Evolutionary conservation across 331 rosid genomes (phyloP).

Genomic region (Dryas integrifolia): DNA sequence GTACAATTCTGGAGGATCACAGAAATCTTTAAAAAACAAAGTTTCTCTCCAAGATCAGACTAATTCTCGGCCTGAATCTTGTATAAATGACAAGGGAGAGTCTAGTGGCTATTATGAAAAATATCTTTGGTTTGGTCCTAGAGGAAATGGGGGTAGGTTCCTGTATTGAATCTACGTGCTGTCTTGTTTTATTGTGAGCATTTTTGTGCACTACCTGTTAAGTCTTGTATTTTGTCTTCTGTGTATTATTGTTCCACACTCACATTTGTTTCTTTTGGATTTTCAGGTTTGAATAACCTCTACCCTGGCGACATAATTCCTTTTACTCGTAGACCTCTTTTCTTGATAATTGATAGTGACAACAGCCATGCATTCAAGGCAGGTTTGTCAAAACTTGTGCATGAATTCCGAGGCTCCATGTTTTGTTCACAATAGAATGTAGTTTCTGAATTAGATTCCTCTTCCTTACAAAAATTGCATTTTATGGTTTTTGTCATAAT

Average conservation of each 20-base stretch:
- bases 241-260: slow-evolving; percentile 20
- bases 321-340: slow-evolving; percentile 91
- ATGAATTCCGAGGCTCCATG: slow-evolving; percentile 35
- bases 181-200: background rate
- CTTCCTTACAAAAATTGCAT: background rate
- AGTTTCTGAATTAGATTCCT: slow-evolving; percentile 28
- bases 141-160: slow-evolving; percentile 73
- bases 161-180: background rate
- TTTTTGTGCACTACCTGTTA: background rate
- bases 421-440: slow-evolving; percentile 29
- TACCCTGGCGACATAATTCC: slow-evolving; percentile 96
- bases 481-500: background rate
- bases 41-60: slow-evolving; percentile 52
- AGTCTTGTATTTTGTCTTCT: slow-evolving; percentile 13
- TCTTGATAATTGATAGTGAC: slow-evolving; percentile 91
- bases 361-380: slow-evolving; percentile 99
- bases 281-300: slow-evolving; percentile 75
- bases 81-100: slow-evolving; percentile 59
- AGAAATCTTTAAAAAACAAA: slow-evolving; percentile 55
- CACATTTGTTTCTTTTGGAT: slow-evolving; percentile 27
- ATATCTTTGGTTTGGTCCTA: slow-evolving; percentile 85
- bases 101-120: slow-evolving; percentile 54
- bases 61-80: slow-evolving; percentile 47
- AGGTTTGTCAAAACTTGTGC: slow-evolving; percentile 98
- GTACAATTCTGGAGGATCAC: slow-evolving; percentile 55